Percentiles rank a stretch among this genome's conserved stretches.
phyloP scores from a whole-genome alignment of 257 asterid species.

The Jacaranda mimosifolia region DNA sequence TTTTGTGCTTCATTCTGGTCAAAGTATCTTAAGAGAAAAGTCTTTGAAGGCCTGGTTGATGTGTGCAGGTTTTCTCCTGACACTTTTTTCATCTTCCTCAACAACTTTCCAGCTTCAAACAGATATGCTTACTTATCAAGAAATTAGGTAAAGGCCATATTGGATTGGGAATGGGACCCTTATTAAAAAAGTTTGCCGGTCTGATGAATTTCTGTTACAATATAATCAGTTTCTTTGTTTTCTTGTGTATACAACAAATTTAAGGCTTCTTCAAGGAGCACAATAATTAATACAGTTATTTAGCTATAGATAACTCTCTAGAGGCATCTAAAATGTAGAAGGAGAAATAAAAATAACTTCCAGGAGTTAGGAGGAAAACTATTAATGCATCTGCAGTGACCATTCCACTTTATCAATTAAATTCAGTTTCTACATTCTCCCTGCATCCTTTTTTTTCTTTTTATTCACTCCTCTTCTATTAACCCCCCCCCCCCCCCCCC shows the following conservation, averaged over 20 bases:
- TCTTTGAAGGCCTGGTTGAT: background rate
- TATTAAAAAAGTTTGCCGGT: background rate
- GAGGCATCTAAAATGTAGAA: background rate
- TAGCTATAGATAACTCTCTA: background rate
- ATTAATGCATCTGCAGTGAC: background rate
- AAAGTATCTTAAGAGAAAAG: background rate
- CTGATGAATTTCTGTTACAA: slow-evolving; percentile 3
- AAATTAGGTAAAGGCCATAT: background rate
- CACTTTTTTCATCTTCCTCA: background rate
- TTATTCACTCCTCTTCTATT: background rate
- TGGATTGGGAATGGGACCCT: background rate
- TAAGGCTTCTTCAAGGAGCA: background rate
- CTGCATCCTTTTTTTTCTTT: background rate
- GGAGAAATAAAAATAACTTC: background rate
- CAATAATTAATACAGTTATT: slow-evolving; percentile 1
- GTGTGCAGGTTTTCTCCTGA: background rate
- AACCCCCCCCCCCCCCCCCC: too few relatives aligned
- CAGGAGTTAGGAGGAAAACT: background rate
- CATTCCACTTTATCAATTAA: background rate
- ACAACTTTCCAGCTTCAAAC: background rate
- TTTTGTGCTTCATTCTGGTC: background rate
- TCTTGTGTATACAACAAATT: background rate
- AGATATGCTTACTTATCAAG: background rate
- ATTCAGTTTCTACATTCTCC: background rate
- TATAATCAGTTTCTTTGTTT: background rate